phyloP scores from a whole-genome alignment of 257 asterid genomes.

The Craterostigma plantagineum region DNA sequence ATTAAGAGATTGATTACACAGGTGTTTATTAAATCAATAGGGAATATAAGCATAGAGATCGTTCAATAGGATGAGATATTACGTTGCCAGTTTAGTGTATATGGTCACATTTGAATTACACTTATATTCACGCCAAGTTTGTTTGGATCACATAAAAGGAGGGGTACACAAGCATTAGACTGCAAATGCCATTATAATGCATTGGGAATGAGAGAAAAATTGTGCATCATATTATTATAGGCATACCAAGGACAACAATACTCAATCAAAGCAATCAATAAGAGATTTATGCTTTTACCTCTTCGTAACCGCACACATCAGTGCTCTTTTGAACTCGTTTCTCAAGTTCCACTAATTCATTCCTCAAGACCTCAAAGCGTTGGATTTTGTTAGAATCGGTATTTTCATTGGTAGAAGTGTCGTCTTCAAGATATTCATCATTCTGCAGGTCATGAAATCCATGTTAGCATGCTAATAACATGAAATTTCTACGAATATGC shows the following conservation, averaged over 20 bases:
- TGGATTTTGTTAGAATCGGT: conserved; percentile 45
- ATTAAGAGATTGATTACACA: conserved; percentile 10
- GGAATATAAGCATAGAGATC: conserved; percentile 1
- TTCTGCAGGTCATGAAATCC: conserved; percentile 15
- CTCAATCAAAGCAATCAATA: not conserved
- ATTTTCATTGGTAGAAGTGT: conserved; percentile 15
- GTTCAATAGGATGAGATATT: too few relatives aligned
- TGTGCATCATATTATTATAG: conserved; percentile 7
- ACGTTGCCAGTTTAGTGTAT: too few relatives aligned
- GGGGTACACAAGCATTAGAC: not conserved
- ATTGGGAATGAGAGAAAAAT: conserved; percentile 4
- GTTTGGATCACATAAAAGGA: conserved; percentile 4
- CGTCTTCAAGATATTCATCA: conserved; percentile 29
- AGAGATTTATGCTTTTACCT: conserved; percentile 20
- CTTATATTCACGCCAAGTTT: not conserved
- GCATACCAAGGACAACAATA: conserved; percentile 7
- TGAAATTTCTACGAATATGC: too few relatives aligned
- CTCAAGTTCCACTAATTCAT: conserved; percentile 82
- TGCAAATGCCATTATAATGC: conserved; percentile 1
- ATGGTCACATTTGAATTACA: not conserved
- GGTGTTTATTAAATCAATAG: conserved; percentile 3
- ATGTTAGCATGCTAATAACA: not conserved
- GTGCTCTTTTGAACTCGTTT: conserved; percentile 75
- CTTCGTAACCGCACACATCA: conserved; percentile 34
- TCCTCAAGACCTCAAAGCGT: conserved; percentile 63